Base-by-base conservation (phyloP, 2,329 filamentous ascomycete species). In the Rachicladosporium sp. region DNA sequence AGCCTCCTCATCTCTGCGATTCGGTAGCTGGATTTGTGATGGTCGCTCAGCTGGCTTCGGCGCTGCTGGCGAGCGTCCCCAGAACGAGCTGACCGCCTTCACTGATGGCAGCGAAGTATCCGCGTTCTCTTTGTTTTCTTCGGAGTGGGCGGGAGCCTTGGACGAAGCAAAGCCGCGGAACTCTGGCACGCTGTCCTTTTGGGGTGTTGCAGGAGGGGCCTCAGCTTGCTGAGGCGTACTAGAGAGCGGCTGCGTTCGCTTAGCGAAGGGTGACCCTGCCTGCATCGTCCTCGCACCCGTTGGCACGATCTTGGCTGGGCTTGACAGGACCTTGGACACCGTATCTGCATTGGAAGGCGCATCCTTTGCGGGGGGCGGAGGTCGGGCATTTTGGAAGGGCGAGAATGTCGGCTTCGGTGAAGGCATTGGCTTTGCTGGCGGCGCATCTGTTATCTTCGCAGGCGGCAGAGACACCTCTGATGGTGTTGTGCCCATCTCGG, bases 1-100 rank as follows among this genome's bases (percentile, higher is more conserved):
- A 40, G 62, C 63, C 44, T 68, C 63, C 47, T 73, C 68, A 42
- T 74, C 70, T 38, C 63, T 65, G 42, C 59, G 63, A 2, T 66
- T 71, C 1, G 69, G 69, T 9, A 73, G 55, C 46, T 68, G 69
- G 50, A 72, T 55, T 46, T 13, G 57, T 46, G 13, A 54, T 43
- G 35, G 58, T 51, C 38, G 58, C 49, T 39, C 52, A 45, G 32
- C 29, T 2, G 31, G 35, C 37, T 38, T 40, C 8, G 19, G 10
- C 3, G 23, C 23, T 6, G 23, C 23, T 27, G 23, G 23, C 2
- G 23, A 27, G 12, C 45, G 43, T n/a, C 61, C 62, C 67, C 68
- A 71, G 15, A 63, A 46, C 3, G 64, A 56, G 33, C 66, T 63
- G 30, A 60, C 63, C 44, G 55, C 60, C 48, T 65, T 70, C 9